Evolutionary conservation across 495 filamentous ascomycete genomes (phyloP), one percentile per base, ranked within the genome.

Genomic region (Hypoxylon fuscum): DNA sequence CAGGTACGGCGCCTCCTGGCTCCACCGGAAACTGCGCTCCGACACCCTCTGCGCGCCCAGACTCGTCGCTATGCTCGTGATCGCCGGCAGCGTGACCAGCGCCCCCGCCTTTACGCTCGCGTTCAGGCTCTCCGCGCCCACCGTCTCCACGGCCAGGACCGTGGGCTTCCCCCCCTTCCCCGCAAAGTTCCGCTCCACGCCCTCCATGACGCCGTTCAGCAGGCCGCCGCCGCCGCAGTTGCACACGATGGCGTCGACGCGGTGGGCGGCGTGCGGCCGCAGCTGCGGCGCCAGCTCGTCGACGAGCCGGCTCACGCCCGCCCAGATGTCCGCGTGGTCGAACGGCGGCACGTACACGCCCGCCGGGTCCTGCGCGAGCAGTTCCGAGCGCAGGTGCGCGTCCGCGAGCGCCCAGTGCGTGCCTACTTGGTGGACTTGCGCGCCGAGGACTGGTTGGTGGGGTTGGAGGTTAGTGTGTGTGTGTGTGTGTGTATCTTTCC

Each of bases 301-400:
- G 18, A 97, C 73, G 31, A 97, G 66, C 2, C 84, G 91, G 37
- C 83, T 77, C 64, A 88, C 83, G 23, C 95, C 95, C 22, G 86
- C 77, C 94, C 95, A 97, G 63, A 97, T 85, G 59, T 89, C 85
- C 27, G 85, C 78, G 74, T 96, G 85, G 71, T 98, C 92, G 65
- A 97, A 98, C 12, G 95, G 95, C 27, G 92, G 89, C 6, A 95
- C 90, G 72, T 97, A 97, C n/a, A 93, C 84, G 10, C 86, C 85
- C 51, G 72, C 68, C 12, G 77, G 69, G 51, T 77, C 77, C 27
- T 59, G 14, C 1, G 53, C 38, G 70, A 94, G 80, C 17, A 92
- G 68, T 1, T 82, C 80, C 20, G 83, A 80, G 17, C 85, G 82
- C 68, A 96, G 83, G 69, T 85, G 88, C 22, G 76, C 76, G 62